A percentile compares a stretch with the other conserved stretches of the same genome.
Conservation (phyloP, 345 rosid genomes). For the Laguncularia racemosa region DNA sequence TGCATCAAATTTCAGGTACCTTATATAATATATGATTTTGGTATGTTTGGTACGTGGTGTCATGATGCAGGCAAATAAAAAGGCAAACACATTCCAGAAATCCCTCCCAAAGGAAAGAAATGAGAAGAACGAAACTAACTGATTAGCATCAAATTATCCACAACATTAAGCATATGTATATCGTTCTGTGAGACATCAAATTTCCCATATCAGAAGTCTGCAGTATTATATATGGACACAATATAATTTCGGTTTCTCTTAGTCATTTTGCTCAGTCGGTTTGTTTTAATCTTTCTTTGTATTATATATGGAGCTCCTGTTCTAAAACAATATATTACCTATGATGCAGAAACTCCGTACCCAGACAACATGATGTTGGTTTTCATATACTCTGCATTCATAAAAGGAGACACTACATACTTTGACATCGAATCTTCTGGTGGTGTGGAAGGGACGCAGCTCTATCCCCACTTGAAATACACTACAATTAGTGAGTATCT, state of each 20-base stretch:
- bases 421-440: slow-evolving; percentile 26
- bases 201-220: too few species aligned
- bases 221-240: too few species aligned
- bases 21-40: neutral
- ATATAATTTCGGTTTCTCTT: too few species aligned
- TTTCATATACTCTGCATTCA: slow-evolving; percentile 46
- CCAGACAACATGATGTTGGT: slow-evolving; percentile 36
- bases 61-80: too few species aligned
- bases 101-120: neutral
- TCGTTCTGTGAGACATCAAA: too few species aligned
- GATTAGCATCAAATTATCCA: too few species aligned
- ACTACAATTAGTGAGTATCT: slow-evolving; percentile 35
- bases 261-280: too few species aligned
- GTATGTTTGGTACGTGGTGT: neutral
- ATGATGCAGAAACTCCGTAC: slow-evolving; percentile 48
- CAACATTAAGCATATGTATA: too few species aligned
- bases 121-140: neutral
- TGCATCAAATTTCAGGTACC: slow-evolving; percentile 54
- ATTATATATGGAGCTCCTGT: too few species aligned
- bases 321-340: neutral
- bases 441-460: slow-evolving; percentile 38
- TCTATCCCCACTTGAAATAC: slow-evolving; percentile 44
- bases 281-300: too few species aligned
- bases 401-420: slow-evolving; percentile 56
- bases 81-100: too few species aligned